Evolutionary conservation across 805 yeast genomes (phyloP), one percentile per base, ranked within the genome.

Genomic region (Wickerhamiella sergipiensis): DNA sequence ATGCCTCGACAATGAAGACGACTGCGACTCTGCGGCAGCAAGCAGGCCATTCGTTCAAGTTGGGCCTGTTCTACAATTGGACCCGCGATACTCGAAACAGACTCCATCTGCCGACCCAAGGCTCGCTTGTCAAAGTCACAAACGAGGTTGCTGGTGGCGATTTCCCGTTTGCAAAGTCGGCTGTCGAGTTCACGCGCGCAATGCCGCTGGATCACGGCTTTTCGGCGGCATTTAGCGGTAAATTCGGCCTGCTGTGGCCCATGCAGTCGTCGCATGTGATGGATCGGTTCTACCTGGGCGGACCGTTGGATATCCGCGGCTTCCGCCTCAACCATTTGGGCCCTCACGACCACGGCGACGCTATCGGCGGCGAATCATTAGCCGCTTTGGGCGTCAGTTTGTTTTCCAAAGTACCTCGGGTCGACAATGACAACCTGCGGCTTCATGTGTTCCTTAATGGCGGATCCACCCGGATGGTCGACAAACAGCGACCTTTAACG

Each of bases 271-370:
- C 85, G 1, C 89, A 84, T 59, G 61, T 81, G 29, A 75, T 81
- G 61, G 98, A 90, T 64, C 75, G 85, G 56, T 90, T 89, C 63
- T 85, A 81, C 60, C 71, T 85, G 45, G 95, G 96, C 17, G 96
- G 95, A 0, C 76, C 80, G 13, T 75, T 79, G 50, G 83, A 81
- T 50, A 78, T 87, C 26, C 71, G 83, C 52, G 87, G 89, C 1
- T 85, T 83, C 61, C 71, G 76, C 33, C 69, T 75, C 49, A 81
- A 81, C 68, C 78, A 85, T 0, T 64, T 84, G 36, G 89, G 92
- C 13, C 79, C 81, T 1, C 71, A 78, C 52, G 78, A 76, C 50
- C 65, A 67, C 3, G 67, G 65, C 5, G 81, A 79, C 57, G 71
- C 79, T 3, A 55, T 79, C 4, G 95, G 95, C 6, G 95, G 95